Evolutionary conservation across 2,329 filamentous ascomycete species (phyloP).

Genomic region (Aureobasidium sp.): DNA sequence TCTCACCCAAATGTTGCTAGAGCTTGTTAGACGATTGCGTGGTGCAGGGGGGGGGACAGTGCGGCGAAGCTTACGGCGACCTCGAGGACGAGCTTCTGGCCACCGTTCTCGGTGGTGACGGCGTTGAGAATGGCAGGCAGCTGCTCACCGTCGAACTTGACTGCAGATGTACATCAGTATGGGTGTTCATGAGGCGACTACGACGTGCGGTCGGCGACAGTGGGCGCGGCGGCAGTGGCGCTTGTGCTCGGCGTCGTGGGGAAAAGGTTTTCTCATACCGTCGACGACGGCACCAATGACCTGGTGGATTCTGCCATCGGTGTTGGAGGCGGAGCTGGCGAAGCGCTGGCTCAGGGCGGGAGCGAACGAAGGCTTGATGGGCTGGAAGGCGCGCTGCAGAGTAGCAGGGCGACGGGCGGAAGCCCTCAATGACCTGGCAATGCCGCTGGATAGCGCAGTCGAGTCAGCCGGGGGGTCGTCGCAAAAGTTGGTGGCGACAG

Average conservation of each 20-base stretch:
- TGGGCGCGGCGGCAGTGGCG: slow-evolving; percentile 7
- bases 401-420: slow-evolving; percentile 48
- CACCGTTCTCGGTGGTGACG: slow-evolving; percentile 81
- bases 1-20: slow-evolving; percentile 99
- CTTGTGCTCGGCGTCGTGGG: slow-evolving; percentile 12
- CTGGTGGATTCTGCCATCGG: slow-evolving; percentile 58
- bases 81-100: slow-evolving; percentile 91
- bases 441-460: slow-evolving; percentile 45
- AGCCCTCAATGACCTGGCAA: slow-evolving; percentile 56
- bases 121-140: slow-evolving; percentile 97
- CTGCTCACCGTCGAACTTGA: slow-evolving; percentile 93
- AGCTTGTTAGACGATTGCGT: slow-evolving; percentile 20
- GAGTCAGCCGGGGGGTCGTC: slow-evolving; percentile 23
- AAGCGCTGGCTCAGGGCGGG: slow-evolving; percentile 53
- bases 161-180: slow-evolving; percentile 39
- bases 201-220: background rate
- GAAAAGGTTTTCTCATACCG: slow-evolving; percentile 50
- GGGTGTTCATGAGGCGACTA: background rate
- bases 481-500: slow-evolving; percentile 18
- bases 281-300: slow-evolving; percentile 99
- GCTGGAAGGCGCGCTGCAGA: slow-evolving; percentile 48
- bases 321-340: slow-evolving; percentile 46
- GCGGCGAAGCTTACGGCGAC: slow-evolving; percentile 65
- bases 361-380: slow-evolving; percentile 47
- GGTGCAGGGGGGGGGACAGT: slow-evolving; percentile 16